Evolutionary conservation across 176 grass and related monocot genomes (phyloP).

Genomic region (Cocos nucifera): DNA sequence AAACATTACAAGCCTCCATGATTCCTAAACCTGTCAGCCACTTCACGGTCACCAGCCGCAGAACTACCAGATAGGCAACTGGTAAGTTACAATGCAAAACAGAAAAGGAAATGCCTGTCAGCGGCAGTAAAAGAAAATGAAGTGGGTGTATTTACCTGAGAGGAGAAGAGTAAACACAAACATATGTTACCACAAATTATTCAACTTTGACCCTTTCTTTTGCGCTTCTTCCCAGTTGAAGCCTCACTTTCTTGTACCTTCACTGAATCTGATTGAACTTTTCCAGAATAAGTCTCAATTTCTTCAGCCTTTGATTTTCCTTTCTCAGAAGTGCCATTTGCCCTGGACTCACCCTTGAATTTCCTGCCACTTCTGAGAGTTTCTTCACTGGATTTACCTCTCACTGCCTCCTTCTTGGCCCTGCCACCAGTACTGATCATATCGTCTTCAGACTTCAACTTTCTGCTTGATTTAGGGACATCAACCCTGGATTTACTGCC

Average conservation of each 20-base stretch:
- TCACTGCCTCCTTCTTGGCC: too few species aligned
- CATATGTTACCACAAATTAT: neutral
- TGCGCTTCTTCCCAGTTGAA: conserved; percentile 27
- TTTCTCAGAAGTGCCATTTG: conserved; percentile 29
- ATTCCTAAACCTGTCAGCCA: conserved; percentile 5
- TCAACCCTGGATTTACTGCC: conserved; percentile 32
- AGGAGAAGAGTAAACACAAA: conserved; percentile 8
- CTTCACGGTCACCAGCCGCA: neutral
- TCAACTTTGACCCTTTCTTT: conserved; percentile 24
- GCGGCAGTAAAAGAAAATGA: conserved; percentile 1
- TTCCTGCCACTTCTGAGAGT: conserved; percentile 31
- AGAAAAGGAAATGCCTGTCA: neutral
- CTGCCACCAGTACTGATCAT: too few species aligned
- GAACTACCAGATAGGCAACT: conserved; percentile 24
- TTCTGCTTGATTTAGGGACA: conserved; percentile 9
- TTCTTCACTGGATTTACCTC: conserved; percentile 32
- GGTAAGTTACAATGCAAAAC: conserved; percentile 33
- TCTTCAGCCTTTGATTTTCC: conserved; percentile 17
- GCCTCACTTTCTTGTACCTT: conserved; percentile 16
- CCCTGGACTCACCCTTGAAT: conserved; percentile 28
- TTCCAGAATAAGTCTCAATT: neutral
- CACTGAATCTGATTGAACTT: neutral
- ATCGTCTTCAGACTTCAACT: neutral
- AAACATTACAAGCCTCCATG: neutral
- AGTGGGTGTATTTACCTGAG: conserved; percentile 15